Evolutionary conservation across 75 land plant genomes (phyloP), one percentile per base, ranked within the genome.

Genomic region (Gnetum montanum): DNA sequence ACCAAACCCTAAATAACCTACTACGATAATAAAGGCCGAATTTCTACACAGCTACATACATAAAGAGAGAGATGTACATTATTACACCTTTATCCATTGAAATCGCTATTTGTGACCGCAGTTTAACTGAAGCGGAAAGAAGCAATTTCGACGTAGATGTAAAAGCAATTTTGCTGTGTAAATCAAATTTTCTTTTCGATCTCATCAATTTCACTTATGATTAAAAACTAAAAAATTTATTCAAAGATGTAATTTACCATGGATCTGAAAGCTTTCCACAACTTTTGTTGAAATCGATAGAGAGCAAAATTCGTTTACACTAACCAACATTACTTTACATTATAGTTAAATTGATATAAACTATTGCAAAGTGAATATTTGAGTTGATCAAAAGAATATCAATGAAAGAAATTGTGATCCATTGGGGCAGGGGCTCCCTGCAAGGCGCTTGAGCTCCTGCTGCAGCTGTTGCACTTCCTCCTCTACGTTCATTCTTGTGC

Each of bases 391-490:
- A 11, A 33, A 26, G 55, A 11, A 24, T 51, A 30, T 51, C 10
- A 29, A 30, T 10, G 34, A 31, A 30, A 31, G 13, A 51, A 12
- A 51, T 4, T 26, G 36, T 34, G 97, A 81, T 34, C 95, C 97
- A 64, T 92, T 95, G 8, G 61, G 74, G 30, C 80, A 83, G 44
- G 50, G 54, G n/a, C n/a, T n/a, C 46, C 60, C 63, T 24, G 90
- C 97, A 26, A 88, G 75, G 36, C 97, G 70, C 46, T 57, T 69
- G 69, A 92, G 88, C 62, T 92, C 97, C 43, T 70, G 79, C 59
- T 79, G 75, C 43, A 92, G 83, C 25, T 81, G 75, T 55, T 69
- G 86, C 11, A 92, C 81, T 57, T 92, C 97, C 59, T 81, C 95
- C 15, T 85, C 97, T 38, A 92, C 97, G 35, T 92, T 92, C 90